phyloP scores from a whole-genome alignment of 2,329 filamentous ascomycete species.

The Apiospora sp. region DNA sequence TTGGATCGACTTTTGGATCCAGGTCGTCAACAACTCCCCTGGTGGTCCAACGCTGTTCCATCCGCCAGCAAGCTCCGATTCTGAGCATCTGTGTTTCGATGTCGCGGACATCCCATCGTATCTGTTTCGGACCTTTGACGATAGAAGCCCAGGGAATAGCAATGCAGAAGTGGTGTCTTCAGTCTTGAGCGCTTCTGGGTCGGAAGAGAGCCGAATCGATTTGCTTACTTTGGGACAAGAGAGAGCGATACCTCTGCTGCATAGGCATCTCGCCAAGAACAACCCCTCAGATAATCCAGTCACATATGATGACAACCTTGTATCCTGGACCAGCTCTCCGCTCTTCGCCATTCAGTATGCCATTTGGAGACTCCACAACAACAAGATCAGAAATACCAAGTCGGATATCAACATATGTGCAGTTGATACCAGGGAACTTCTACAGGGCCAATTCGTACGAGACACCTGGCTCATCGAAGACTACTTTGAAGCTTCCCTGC shows the following conservation, averaged over 20 bases:
- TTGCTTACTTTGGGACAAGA: not conserved
- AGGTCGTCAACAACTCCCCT: not conserved
- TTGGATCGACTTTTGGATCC: not conserved
- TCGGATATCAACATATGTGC: not conserved
- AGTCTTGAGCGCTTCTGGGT: not conserved
- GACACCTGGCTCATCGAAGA: not conserved
- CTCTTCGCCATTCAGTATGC: slow-evolving; percentile 9
- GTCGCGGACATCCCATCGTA: not conserved
- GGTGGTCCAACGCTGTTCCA: slow-evolving; percentile 13
- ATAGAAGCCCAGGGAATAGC: not conserved
- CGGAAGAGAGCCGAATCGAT: not conserved
- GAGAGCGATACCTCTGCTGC: not conserved
- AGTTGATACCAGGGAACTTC: not conserved
- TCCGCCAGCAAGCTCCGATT: not conserved
- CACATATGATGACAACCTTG: not conserved
- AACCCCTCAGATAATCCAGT: not conserved
- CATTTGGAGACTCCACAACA: not conserved
- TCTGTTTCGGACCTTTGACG: not conserved
- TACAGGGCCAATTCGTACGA: not conserved
- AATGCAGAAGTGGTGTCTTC: not conserved
- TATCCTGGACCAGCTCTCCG: slow-evolving; percentile 17
- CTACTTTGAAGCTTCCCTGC: not conserved
- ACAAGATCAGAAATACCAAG: too few relatives aligned
- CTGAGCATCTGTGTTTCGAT: not conserved
- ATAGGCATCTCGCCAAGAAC: not conserved